Percentiles rank a stretch among this genome's conserved stretches.
Evolutionary conservation across 2,329 filamentous ascomycete species (phyloP).

Genomic region (Ploettnerulaceae sp.): DNA sequence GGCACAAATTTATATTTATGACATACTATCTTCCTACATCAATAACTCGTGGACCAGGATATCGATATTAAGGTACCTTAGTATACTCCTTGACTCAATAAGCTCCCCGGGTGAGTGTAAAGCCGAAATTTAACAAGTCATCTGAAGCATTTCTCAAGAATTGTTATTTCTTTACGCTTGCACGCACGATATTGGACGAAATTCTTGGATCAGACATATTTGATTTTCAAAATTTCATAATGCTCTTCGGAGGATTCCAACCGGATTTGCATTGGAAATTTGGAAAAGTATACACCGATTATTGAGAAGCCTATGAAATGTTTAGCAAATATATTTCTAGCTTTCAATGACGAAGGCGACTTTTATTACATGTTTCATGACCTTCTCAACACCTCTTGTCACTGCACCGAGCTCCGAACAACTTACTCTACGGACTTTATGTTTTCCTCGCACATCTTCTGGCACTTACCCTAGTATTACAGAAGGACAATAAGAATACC

Average conservation of each 20-base stretch:
- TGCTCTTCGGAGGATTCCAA: not conserved
- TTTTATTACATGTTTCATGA: not conserved
- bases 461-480: slow-evolving; percentile 2
- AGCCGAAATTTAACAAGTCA: not conserved
- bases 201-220: not conserved
- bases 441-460: slow-evolving; percentile 16
- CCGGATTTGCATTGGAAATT: too few relatives aligned
- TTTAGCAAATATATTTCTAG: too few relatives aligned
- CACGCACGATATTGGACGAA: not conserved
- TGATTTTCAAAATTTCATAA: not conserved
- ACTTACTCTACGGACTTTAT: too few relatives aligned
- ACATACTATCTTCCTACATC: too few relatives aligned
- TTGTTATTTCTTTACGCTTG: slow-evolving; percentile 1
- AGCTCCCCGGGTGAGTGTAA: not conserved
- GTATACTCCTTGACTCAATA: not conserved
- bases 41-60: slow-evolving; percentile 2
- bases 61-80: slow-evolving; percentile 1
- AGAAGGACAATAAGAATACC: slow-evolving; percentile 10
- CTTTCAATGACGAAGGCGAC: not conserved
- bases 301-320: too few relatives aligned
- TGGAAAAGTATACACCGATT: not conserved
- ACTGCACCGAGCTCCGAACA: not conserved
- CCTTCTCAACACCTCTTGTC: not conserved
- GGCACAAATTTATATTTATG: too few relatives aligned
- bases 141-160: not conserved